These are phyloP conservation scores for Spizellomyces sp. DNA, from an alignment of 192 early-diverging fungal genomes.

Conservation along the genomic window DNA sequence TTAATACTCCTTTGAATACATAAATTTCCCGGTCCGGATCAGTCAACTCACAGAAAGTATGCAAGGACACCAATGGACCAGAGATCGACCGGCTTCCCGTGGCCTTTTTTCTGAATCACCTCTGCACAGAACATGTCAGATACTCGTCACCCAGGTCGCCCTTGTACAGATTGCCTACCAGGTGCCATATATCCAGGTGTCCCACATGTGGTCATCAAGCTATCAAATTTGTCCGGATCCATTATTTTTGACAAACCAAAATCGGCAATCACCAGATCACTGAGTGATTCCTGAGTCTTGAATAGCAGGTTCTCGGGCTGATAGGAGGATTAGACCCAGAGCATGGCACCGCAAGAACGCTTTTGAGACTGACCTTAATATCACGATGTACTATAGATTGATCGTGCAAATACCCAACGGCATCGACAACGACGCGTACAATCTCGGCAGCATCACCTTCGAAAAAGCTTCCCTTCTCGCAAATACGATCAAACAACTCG, in stretches of 20 bases:
- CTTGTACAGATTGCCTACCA: conserved; percentile 29
- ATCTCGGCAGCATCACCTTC: conserved; percentile 80
- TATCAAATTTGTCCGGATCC: conserved; percentile 48
- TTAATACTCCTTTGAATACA: too few relatives aligned
- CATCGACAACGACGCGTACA: conserved; percentile 72
- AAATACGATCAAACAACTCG: conserved; percentile 85
- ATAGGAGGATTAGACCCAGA: neutral
- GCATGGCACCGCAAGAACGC: neutral
- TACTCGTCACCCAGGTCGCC: conserved; percentile 50
- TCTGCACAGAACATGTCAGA: conserved; percentile 44
- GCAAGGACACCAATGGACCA: conserved; percentile 94
- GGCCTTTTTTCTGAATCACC: conserved; percentile 77
- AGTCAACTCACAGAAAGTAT: conserved; percentile 70
- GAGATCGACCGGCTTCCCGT: conserved; percentile 91
- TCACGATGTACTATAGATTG: conserved; percentile 82
- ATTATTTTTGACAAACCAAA: conserved; percentile 68
- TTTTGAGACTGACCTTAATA: conserved; percentile 32
- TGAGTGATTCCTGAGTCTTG: conserved; percentile 57
- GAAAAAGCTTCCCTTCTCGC: conserved; percentile 75
- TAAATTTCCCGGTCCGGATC: neutral
- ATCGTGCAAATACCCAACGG: conserved; percentile 82
- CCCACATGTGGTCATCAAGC: conserved; percentile 53
- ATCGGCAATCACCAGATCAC: conserved; percentile 83
- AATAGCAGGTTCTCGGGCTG: conserved; percentile 90
- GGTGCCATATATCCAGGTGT: conserved; percentile 72